These are phyloP conservation scores for Aspergillus pseudoterreus DNA, from an alignment of 2,329 filamentous ascomycete species.

Conservation along the genomic window DNA sequence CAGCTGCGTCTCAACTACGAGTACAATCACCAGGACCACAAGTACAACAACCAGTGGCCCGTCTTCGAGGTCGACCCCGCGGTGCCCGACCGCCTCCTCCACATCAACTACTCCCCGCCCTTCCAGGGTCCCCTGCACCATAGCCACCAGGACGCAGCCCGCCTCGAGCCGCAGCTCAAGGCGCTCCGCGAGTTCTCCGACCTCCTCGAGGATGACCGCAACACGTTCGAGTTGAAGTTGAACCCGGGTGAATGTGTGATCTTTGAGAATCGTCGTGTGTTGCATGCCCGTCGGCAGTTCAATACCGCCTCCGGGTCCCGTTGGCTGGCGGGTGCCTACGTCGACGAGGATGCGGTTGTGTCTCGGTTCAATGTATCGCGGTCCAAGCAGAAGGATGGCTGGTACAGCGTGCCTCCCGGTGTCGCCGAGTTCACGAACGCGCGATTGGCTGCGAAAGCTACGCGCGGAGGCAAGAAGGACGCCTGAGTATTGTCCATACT, in stretches of 20 bases:
- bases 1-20: constrained; percentile 56
- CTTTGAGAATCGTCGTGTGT: constrained; percentile 83
- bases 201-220: constrained; percentile 54
- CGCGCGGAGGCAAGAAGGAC: no score
- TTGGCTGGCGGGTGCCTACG: constrained; percentile 83
- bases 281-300: constrained; percentile 80
- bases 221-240: constrained; percentile 68
- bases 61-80: constrained; percentile 45
- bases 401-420: constrained; percentile 1
- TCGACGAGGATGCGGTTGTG: constrained; percentile 63
- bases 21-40: constrained; percentile 62
- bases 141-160: constrained; percentile 2
- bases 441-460: no score
- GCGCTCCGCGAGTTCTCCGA: constrained; percentile 59
- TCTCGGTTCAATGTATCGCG: constrained; percentile 38
- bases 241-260: constrained; percentile 81
- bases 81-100: constrained; percentile 24
- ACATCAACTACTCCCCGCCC: constrained; percentile 71
- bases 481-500: background rate
- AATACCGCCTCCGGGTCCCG: constrained; percentile 61
- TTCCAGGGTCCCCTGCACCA: constrained; percentile 62
- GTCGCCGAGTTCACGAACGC: background rate
- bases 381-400: constrained; percentile 3
- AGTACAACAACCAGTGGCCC: constrained; percentile 58
- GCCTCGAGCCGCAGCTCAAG: constrained; percentile 22